These are phyloP conservation scores for Vigna reflexopilosa DNA, from an alignment of 306 rosid species.

Conservation along the genomic window DNA sequence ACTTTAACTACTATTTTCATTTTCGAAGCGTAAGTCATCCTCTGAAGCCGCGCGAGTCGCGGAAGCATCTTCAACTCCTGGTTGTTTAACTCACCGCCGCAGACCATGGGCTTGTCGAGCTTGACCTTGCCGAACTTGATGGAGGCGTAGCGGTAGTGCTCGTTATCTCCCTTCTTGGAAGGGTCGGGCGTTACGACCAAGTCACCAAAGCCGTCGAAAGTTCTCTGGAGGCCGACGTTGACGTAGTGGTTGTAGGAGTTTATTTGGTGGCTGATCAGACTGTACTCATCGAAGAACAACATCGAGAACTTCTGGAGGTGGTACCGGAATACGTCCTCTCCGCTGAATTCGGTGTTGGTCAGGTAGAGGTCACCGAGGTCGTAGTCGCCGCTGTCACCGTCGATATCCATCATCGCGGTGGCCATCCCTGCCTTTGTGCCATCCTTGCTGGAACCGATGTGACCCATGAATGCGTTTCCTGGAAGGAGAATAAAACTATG, in stretches of 20 bases:
- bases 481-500: too few relatives aligned
- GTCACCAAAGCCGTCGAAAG: constrained; percentile 75
- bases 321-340: constrained; percentile 40
- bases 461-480: too few relatives aligned
- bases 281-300: constrained; percentile 66
- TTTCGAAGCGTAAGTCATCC: constrained; percentile 86
- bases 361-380: constrained; percentile 36
- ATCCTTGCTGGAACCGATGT: too few relatives aligned
- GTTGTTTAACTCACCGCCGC: constrained; percentile 70
- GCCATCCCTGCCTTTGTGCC: too few relatives aligned
- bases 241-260: constrained; percentile 77
- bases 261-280: constrained; percentile 88
- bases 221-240: constrained; percentile 59
- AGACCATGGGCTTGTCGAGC: constrained; percentile 72
- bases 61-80: constrained; percentile 79
- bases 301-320: constrained; percentile 65
- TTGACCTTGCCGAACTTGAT: constrained; percentile 76
- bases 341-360: constrained; percentile 49
- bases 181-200: constrained; percentile 81
- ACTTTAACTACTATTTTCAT: constrained; percentile 62
- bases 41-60: constrained; percentile 88
- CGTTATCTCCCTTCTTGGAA: constrained; percentile 76
- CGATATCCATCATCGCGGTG: constrained; percentile 29
- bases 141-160: constrained; percentile 70
- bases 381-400: constrained; percentile 38